phyloP scores from a whole-genome alignment of 1,139 yeast species.

The Debaryomycetaceae sp. region DNA sequence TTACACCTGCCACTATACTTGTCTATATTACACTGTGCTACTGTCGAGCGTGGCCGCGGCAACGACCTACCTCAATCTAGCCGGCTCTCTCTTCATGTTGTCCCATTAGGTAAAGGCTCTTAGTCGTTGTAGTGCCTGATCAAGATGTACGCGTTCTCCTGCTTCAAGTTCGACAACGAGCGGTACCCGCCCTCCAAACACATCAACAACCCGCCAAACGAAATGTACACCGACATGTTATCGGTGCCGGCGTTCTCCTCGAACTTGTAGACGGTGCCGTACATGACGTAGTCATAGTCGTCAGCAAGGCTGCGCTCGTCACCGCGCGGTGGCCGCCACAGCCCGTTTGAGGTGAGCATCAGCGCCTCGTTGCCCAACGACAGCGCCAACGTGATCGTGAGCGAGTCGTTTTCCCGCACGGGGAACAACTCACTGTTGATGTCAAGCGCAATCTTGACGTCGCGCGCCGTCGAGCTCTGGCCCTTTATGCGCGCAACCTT shows the following conservation, averaged over 20 bases:
- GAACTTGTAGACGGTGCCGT: constrained; percentile 95
- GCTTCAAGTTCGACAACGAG: constrained; percentile 81
- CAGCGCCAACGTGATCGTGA: constrained; percentile 86
- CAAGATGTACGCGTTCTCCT: constrained; percentile 87
- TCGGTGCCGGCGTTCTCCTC: constrained; percentile 79
- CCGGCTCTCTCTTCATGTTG: too few relatives aligned
- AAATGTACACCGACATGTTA: constrained; percentile 80
- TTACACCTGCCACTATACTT: too few relatives aligned
- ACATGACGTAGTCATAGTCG: constrained; percentile 97
- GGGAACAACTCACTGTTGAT: constrained; percentile 93
- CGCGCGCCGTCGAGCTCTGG: constrained; percentile 77
- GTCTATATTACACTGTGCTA: too few relatives aligned
- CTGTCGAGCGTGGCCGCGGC: too few relatives aligned
- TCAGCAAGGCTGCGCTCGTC: constrained; percentile 87
- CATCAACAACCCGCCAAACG: constrained; percentile 93
- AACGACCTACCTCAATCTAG: too few relatives aligned
- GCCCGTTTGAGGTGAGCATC: constrained; percentile 56
- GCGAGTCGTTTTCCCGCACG: constrained; percentile 67
- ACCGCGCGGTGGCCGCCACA: constrained; percentile 90
- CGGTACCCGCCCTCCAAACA: constrained; percentile 95
- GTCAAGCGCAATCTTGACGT: constrained; percentile 82
- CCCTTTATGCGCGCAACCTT: constrained; percentile 89
- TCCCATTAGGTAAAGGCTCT: too few relatives aligned
- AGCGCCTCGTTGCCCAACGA: constrained; percentile 60
- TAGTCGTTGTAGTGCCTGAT: constrained; percentile 63